Conservation (phyloP, 495 filamentous ascomycete genomes). For the Neurospora tetraspora region DNA sequence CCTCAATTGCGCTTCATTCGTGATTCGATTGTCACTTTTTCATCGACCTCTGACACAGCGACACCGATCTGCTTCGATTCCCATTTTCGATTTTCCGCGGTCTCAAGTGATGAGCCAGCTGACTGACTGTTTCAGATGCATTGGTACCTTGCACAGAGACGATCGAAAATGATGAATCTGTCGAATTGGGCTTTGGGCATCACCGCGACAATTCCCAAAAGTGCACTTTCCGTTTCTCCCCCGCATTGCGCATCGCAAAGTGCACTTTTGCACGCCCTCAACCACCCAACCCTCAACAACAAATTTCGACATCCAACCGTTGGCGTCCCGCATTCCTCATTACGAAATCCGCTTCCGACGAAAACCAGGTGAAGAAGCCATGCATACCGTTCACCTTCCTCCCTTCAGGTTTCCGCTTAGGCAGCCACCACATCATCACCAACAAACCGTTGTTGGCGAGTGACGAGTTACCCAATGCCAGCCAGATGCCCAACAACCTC, state of each 20-base stretch:
- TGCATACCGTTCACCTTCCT: too few species aligned
- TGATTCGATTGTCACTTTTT: neutral
- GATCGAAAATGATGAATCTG: neutral
- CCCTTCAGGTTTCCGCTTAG: neutral
- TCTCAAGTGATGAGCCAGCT: neutral
- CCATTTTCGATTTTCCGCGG: neutral
- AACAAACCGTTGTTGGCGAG: neutral
- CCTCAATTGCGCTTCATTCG: too few species aligned
- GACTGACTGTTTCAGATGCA: neutral
- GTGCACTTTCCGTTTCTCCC: neutral
- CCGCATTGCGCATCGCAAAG: neutral
- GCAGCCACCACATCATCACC: neutral
- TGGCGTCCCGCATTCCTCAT: neutral
- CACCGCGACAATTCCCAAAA: neutral
- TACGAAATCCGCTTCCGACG: neutral
- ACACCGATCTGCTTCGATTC: neutral
- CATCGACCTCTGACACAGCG: neutral
- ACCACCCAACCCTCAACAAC: neutral
- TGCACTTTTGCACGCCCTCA: neutral
- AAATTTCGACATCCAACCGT: neutral
- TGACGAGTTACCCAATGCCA: neutral
- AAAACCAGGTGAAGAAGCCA: neutral
- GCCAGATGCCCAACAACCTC: neutral
- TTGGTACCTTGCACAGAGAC: neutral
- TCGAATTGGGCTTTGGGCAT: neutral